These are phyloP conservation scores for Kodamaea alishanica DNA, from an alignment of 1,139 yeast species.

Conservation along the genomic window DNA sequence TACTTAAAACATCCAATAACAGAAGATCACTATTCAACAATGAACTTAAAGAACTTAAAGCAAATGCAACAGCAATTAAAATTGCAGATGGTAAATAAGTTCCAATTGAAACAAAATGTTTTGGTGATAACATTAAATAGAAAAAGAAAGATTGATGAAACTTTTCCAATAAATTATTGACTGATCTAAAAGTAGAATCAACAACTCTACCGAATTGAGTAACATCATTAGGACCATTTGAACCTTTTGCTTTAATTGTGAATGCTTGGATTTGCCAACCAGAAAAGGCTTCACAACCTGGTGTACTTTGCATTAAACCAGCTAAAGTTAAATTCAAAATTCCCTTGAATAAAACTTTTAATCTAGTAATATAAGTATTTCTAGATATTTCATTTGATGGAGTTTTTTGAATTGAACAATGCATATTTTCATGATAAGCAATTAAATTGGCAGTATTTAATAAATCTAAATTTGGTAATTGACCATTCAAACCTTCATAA, in stretches of 20 bases:
- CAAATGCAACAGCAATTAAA: conserved; percentile 64
- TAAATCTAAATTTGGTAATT: conserved; percentile 87
- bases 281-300: conserved; percentile 87
- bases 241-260: conserved; percentile 64
- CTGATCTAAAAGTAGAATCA: conserved; percentile 83
- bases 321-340: conserved; percentile 65
- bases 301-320: conserved; percentile 54
- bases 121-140: conserved; percentile 77
- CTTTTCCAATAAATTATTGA: conserved; percentile 88
- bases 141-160: conserved; percentile 97
- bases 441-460: conserved; percentile 74
- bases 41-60: conserved; percentile 64
- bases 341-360: conserved; percentile 60
- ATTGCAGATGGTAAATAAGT: conserved; percentile 89
- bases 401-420: conserved; percentile 63
- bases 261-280: conserved; percentile 96
- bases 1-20: conserved; percentile 20
- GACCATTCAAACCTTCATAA: conserved; percentile 93
- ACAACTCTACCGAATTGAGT: conserved; percentile 89
- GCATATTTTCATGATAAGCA: conserved; percentile 70
- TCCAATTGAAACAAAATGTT: conserved; percentile 84
- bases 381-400: conserved; percentile 42
- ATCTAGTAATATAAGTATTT: conserved; percentile 51
- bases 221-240: conserved; percentile 65
- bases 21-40: conserved; percentile 44